Percentiles rank a stretch among this genome's conserved stretches.
phyloP scores from a whole-genome alignment of 805 yeast species.

The Yarrowia sp. region DNA sequence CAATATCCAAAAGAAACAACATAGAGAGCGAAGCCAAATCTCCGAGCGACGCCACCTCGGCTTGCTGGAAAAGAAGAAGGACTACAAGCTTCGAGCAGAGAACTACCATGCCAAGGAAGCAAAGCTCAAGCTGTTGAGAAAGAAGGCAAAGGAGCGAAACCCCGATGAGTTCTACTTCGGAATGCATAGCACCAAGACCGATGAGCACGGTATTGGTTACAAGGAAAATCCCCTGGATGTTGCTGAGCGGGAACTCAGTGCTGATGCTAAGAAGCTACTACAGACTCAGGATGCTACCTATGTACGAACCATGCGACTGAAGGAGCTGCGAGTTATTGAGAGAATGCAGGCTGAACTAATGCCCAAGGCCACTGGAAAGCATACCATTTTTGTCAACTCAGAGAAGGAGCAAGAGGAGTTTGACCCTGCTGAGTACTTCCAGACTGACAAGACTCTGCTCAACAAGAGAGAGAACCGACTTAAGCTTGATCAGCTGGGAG shows the following conservation, averaged over 20 bases:
- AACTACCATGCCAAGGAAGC: slow-evolving; percentile 59
- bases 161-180: slow-evolving; percentile 97
- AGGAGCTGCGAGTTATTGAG: slow-evolving; percentile 63
- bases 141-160: slow-evolving; percentile 69
- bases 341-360: slow-evolving; percentile 44
- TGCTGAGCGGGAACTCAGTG: slow-evolving; percentile 44
- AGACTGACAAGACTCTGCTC: slow-evolving; percentile 64
- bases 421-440: slow-evolving; percentile 61
- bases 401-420: slow-evolving; percentile 54
- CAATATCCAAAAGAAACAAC: slow-evolving; percentile 93
- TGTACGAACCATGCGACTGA: slow-evolving; percentile 68
- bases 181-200: slow-evolving; percentile 71
- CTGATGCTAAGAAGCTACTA: slow-evolving; percentile 74
- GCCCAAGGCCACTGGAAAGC: slow-evolving; percentile 57
- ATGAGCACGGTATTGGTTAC: slow-evolving; percentile 62
- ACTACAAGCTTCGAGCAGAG: slow-evolving; percentile 64
- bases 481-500: slow-evolving; percentile 52
- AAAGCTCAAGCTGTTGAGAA: slow-evolving; percentile 62
- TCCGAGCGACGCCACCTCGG: slow-evolving; percentile 71
- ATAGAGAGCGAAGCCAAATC: slow-evolving; percentile 89
- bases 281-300: slow-evolving; percentile 92
- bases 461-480: slow-evolving; percentile 69
- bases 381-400: slow-evolving; percentile 79
- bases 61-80: slow-evolving; percentile 88
- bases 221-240: slow-evolving; percentile 54